Base-by-base conservation (phyloP, 768 basidiomycete species). In the Mycena epipterygia region DNA sequence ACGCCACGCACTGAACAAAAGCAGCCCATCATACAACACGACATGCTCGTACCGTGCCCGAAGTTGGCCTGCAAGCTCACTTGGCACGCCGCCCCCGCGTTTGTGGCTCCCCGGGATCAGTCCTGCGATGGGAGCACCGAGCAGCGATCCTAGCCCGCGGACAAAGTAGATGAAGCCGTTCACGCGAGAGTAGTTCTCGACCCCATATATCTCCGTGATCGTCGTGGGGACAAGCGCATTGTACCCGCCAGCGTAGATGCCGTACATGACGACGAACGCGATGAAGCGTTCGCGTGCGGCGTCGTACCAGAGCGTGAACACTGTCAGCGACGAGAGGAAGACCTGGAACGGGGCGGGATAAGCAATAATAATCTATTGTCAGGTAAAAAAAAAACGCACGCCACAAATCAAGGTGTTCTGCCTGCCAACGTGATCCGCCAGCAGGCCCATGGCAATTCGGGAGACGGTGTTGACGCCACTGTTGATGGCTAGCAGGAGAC, bases 401-500 rank as follows among this genome's bases (percentile, higher is more conserved):
- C 81, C 81, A 21, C 68, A 70, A 14, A 85, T 78, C 77, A 86
- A 76, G 0, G 85, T 86, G 71, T 86, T 86, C 58, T 86, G 85
- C 12, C 85, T 74, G 16, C 85, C 85, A 21, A 83, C n/a, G n/a
- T n/a, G n/a, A n/a, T n/a, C n/a, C n/a, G n/a, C n/a, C n/a, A n/a
- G n/a, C n/a, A n/a, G n/a, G n/a, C 84, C 85, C 83, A 83, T 85
- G 1, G 57, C 68, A 4, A 85, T 75, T 3, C 84, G 83, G 23
- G 85, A 78, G 46, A 79, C n/a, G n/a, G n/a, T n/a, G n/a, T n/a
- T n/a, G n/a, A 85, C 83, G 21, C 76, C 85, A 59, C 82, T 84
- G 72, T 83, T 83, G 25, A 85, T 71, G 0, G 85, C 82, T 25
- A 86, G 74, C 11, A 86, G 76, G 25, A 82, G 56, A 76, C 81